Base-by-base conservation (phyloP, 75 land plant genomes). In the Pseudotsuga menziesii region DNA sequence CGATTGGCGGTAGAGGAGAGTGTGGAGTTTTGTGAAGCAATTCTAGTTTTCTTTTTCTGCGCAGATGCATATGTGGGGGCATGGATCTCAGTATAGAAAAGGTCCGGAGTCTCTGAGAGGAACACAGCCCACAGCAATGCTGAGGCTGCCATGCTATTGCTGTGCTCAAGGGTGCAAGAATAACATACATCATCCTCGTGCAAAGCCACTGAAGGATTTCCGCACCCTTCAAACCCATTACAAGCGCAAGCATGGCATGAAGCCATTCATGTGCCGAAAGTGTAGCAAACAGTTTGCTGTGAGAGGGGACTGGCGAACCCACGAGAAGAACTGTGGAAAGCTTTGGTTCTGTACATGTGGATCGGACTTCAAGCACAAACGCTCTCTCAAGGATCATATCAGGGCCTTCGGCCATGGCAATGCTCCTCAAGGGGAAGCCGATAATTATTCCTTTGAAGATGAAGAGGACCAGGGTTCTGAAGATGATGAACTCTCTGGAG, bases 11-110 rank as follows among this genome's bases (percentile, higher is more conserved):
- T n/a, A n/a, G n/a, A n/a, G n/a, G n/a, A n/a, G n/a, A n/a, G n/a
- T n/a, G n/a, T n/a, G n/a, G n/a, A n/a, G n/a, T n/a, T n/a, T n/a
- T n/a, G n/a, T n/a, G n/a, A n/a, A n/a, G n/a, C n/a, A n/a, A n/a
- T n/a, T n/a, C n/a, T n/a, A n/a, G n/a, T n/a, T n/a, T n/a, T n/a
- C n/a, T n/a, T n/a, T n/a, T n/a, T n/a, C n/a, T n/a, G n/a, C n/a
- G 57, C 82, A 94, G 98, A 94, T 94, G 98, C 98, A 94, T 80
- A 94, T 94, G 98, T 94, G 98, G 98, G 98, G 98, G 77, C 98
- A 94, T 82, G 98, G 98, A 71, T 94, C 98, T 17, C 97, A 94
- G 66, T 94, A 94, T 80, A 72, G 97, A 73, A 89, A 87, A 75
- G 97, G 97, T n/a, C 97, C 94, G 16, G 94, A 94, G 59, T 94